Evolutionary conservation across 2,329 filamentous ascomycete genomes (phyloP), one percentile per base, ranked within the genome.

Genomic region (Penicillium verrucosum): DNA sequence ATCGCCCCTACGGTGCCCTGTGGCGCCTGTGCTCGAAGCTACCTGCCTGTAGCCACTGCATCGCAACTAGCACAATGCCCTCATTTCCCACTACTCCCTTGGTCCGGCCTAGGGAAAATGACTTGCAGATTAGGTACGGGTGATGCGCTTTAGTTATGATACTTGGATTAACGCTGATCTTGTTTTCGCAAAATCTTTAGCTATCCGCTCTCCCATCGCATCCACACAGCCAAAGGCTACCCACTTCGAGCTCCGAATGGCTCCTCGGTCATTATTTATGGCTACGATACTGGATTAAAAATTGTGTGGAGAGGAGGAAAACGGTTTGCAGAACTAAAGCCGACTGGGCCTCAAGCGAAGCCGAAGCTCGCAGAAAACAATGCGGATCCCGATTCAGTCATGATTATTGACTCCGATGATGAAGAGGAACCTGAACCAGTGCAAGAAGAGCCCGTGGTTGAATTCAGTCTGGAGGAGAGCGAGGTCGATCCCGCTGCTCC

Each of bases 231-330:
- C 12, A 78, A 80, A 67, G 75, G 82, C 61, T 87, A 87, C 66
- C 85, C 85, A 6, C 69, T 82, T 37, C 76, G 77, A 59, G 77
- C 83, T 21, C 80, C 83, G 23, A 86, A 87, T 70, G 83, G 83
- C 67, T 87, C 85, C 4, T 83, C 81, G 3, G 76, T 88, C 57
- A 75, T 87, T 43, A 65, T 87, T 12, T 86, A 85, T 63, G 85
- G 81, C 45, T 81, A 86, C 61, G 80, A 82, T 41, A 77, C 75
- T 41, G 85, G 85, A 5, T 63, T 88, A 23, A 79, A 80, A 56
- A 72, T 87, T 47, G 63, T 85, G 30, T 88, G 85, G 85, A 78
- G 82, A 70, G 84, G 84, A 42, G 85, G 85, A 4, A 77, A 75
- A 30, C 72, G 74, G 1, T 77, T 83, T 54, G 78, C 79, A 34